Base-by-base conservation (phyloP, 2,329 filamentous ascomycete genomes). In the Claviceps monticola region DNA sequence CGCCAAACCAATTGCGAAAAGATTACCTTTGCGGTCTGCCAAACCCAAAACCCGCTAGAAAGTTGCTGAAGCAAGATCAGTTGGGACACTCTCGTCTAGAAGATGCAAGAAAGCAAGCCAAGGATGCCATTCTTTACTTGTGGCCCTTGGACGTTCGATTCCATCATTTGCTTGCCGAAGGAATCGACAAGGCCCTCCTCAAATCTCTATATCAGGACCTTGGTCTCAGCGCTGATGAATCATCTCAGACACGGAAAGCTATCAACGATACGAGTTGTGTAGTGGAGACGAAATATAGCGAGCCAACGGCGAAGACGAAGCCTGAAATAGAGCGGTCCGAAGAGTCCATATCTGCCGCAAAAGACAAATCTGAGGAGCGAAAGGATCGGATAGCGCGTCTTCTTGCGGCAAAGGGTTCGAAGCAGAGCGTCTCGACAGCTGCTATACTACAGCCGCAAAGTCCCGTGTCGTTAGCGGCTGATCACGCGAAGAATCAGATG, bases 321-420 rank as follows among this genome's bases (percentile, higher is more conserved):
- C 9, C 46, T 13, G 49, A 38, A 21, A 43, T 9, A 9, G 39
- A 45, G 19, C 29, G 44, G 19, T 49, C 41, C 14, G 14, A 46
- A 38, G 49, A 41, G 49, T 37, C 13, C 14, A 46, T 38, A 2
- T 42, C 17, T 34, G 14, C 42, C 26, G 26, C 45, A 9, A 51
- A 57, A n/a, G 61, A 66, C 41, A 68, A 65, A 56, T 72, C 76
- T 7, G 73, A 85, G 56, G 81, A 86, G 60, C 76, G 86, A 21
- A 87, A 86, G 58, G 85, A 88, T 57, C 80, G 86, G 43, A 87
- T 91, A 54, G 85, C 86, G 4, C 80, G 83, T 48, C 74, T 89
- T 51, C 73, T 89, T 51, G 86, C 86, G n/a, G 81, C 79, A 1
- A 89, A 86, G 63, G 76, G 75, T 49, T 78, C 79, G 37, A 85